Conservation (phyloP, 73 alveolate species). For the Paramecium primaurelia region DNA sequence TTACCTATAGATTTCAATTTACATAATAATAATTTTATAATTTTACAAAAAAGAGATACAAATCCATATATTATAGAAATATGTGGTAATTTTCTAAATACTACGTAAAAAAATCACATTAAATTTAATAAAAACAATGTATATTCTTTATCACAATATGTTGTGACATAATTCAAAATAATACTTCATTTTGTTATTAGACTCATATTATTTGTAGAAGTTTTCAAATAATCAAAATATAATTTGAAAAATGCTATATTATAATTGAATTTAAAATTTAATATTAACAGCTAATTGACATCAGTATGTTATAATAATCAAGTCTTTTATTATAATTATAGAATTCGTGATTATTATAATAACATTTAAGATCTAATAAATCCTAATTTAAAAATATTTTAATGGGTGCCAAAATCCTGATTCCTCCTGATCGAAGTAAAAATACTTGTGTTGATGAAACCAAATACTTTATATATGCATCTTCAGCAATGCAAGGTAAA, state of each 20-base stretch:
- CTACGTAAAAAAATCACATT: no score
- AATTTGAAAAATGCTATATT: no score
- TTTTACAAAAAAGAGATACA: background rate
- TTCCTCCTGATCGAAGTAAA: slow-evolving; percentile 63
- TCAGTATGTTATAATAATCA: slow-evolving; percentile 24
- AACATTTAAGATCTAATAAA: background rate
- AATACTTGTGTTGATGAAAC: slow-evolving; percentile 52
- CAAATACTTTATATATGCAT: slow-evolving; percentile 61
- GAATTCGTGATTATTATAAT: slow-evolving; percentile 42
- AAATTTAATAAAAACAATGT: no score
- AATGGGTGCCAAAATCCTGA: slow-evolving; percentile 70
- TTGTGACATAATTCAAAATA: no score
- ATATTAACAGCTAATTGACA: background rate
- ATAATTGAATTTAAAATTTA: background rate
- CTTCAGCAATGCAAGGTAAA: slow-evolving; percentile 93
- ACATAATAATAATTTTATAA: no score
- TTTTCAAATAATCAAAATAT: no score
- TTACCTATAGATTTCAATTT: background rate
- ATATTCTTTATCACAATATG: no score
- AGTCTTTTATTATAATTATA: background rate
- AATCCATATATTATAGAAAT: background rate
- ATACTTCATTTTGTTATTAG: no score
- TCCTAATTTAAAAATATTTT: background rate
- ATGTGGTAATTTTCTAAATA: no score
- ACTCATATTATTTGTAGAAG: no score